Conservation (phyloP, 1,139 yeast genomes). For the Diutina scorzettiae region DNA sequence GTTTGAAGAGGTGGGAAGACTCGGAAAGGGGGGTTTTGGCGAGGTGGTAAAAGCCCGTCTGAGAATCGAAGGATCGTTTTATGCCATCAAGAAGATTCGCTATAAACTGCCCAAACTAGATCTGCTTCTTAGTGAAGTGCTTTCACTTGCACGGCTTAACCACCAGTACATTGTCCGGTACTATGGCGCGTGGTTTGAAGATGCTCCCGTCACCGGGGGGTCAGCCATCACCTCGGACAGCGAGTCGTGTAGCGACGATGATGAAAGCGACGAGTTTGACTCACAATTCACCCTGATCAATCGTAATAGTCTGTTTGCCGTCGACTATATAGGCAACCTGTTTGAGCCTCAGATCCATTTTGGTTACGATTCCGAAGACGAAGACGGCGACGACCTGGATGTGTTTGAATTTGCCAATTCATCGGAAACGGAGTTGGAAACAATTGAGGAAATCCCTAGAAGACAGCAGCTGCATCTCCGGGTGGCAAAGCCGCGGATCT, state of each 20-base stretch:
- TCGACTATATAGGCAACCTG: constrained; percentile 54
- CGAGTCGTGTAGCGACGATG: constrained; percentile 13
- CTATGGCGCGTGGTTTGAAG: constrained; percentile 96
- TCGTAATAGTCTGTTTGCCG: constrained; percentile 29
- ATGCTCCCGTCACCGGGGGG: constrained; percentile 25
- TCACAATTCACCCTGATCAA: constrained; percentile 9
- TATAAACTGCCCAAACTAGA: constrained; percentile 74
- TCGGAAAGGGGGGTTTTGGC: constrained; percentile 97
- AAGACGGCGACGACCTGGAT: constrained; percentile 8
- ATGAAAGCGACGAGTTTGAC: constrained; percentile 11
- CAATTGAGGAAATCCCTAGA: constrained; percentile 11
- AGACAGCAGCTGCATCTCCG: constrained; percentile 10
- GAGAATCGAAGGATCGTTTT: constrained; percentile 84
- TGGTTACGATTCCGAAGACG: constrained; percentile 8
- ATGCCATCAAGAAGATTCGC: constrained; percentile 85
- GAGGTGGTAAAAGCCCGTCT: constrained; percentile 94
- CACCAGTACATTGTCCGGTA: constrained; percentile 94
- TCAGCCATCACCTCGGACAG: constrained; percentile 9
- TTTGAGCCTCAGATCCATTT: constrained; percentile 32
- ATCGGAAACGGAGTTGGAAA: constrained; percentile 18
- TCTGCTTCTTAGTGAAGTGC: constrained; percentile 77
- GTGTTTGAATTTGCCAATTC: constrained; percentile 42
- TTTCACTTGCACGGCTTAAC: constrained; percentile 80
- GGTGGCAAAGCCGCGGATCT: constrained; percentile 15
- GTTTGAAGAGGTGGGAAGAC: constrained; percentile 82